Evolutionary conservation across 352 stramenopile genomes (phyloP), one percentile per base, ranked within the genome.

Genomic region (Proteromonas lacertae): DNA sequence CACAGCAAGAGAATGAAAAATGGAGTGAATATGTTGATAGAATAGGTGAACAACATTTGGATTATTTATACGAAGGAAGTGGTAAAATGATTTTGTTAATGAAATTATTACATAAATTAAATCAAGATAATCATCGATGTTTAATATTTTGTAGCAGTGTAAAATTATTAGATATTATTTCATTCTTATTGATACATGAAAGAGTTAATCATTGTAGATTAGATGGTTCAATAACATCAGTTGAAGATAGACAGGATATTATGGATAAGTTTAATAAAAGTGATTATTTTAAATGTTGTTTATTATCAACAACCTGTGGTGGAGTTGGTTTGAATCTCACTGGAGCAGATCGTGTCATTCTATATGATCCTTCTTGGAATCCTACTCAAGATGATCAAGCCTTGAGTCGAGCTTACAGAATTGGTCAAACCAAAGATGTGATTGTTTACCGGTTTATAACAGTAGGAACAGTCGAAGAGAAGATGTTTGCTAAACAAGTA

Each of bases 141-240:
- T 52, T 99, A 8, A 73, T 99, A 14, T 99, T 99, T 52, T 93
- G 71, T 4, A 87, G 99, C 33, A 81, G 86, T 54, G 92, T 89
- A 51, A 92, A 92, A 31, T 96, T 99, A 82, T 60, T 99, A 35
- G 77, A 98, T 49, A 90, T 98, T 28, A 45, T 99, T 17, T 41
- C 56, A 18, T 90, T 88, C 44, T 69, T 72, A 31, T n/a, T n/a
- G n/a, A n/a, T n/a, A n/a, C 90, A 66, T 56, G 80, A 93, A 41
- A 66, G 84, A 5, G 93, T 99, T 41, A n/a, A n/a, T n/a, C n/a
- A n/a, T n/a, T n/a, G n/a, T n/a, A n/a, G n/a, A n/a, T n/a, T n/a
- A n/a, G 87, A 99, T 51, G 87, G 87, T 31, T 83, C 75, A 29
- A 91, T 96, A 38, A 92, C 77, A 16, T 82, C 80, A 24, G 67